Base-by-base conservation (phyloP, 352 stramenopile species). In the Globisporangium parvum region DNA sequence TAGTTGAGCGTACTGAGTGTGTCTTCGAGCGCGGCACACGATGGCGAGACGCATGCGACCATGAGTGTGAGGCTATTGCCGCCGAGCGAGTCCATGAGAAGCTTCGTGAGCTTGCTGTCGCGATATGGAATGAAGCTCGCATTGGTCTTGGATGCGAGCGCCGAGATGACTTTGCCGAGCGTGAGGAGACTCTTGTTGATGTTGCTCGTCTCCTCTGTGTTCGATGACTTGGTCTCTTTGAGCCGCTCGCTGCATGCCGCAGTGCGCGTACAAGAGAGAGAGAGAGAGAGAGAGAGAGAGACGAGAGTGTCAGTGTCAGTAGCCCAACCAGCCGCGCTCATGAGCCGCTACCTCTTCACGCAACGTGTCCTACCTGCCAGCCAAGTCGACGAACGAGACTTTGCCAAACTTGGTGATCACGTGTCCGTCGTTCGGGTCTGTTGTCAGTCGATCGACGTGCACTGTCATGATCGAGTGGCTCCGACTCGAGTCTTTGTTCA, bases 1-100 rank as follows among this genome's bases (percentile, higher is more conserved):
- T 94, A 96, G 24, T 88, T 85, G n/a, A 96, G 70, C 15, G 85
- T 95, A 33, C 77, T 90, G 8, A 96, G 65, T 14, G 85, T 89
- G 57, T 95, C 86, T 26, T 92, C 80, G 5, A 92, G 57, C 9
- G 71, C 70, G 0, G 33, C 39, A 11, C 53, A 63, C 3, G 80
- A 87, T 2, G 85, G 85, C 2, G 77, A 91, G 10, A 95, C 72
- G 47, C 85, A 94, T 1, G 85, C 84, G 54, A 94, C 74, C 86
- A 94, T 94, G 26, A 93, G 68, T 21, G 81, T 92, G 51, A 92
- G 65, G 46, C 74, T 89, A 55, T 88, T 85, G 31, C 86, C 86
- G 23, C 85, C 83, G 0, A 93, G 73, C 5, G 80, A 93, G 44
- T 92, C 76, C 80, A 93, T 92, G 42, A 95, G 66, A 35, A 93